Evolutionary conservation across 2,329 filamentous ascomycete species (phyloP), one percentile per base, ranked within the genome.

Genomic region (Cladophialophora yegresii): DNA sequence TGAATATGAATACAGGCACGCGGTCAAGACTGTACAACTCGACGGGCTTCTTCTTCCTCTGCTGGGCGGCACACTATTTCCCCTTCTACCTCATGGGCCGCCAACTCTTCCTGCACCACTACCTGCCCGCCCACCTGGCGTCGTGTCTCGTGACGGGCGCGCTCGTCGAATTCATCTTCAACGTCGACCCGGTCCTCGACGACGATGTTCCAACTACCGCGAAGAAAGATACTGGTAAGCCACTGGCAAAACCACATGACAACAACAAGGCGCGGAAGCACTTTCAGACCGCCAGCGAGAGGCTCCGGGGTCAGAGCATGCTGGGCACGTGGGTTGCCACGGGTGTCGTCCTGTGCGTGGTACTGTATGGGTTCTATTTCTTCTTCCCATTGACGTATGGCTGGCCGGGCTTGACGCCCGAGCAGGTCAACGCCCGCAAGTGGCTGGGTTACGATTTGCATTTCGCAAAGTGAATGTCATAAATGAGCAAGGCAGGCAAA

Each of bases 41-140:
- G 61, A 98, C 95, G 0, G 95, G 95, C 26, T 99, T 99, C 85
- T 96, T 99, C 83, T 98, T 97, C 87, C 86, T 99, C 63, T 92
- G 92, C 62, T 99, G 95, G 95, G 92, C 91, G 13, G 93, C 92
- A 1, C 95, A 99, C 77, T 99, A 97, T 82, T 87, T 96, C 77
- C 93, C 93, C 58, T 99, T 99, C 83, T 99, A 88, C 81, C 87
- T 97, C 69, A 99, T 99, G 93, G 93, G 93, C 63, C 92, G 93
- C 72, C 93, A 99, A 77, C 88, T 97, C 69, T 99, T 99, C 87
- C 79, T 99, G 71, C 95, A 99, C 78, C 95, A 99, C 79, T 99
- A 99, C 75, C 86, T 99, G 3, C 95, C 95, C 0, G 92, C 95
- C 0, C 95, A 99, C 75, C 84, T 99, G 10, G 93, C 95, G 0